Evolutionary conservation across 495 filamentous ascomycete genomes (phyloP), one percentile per base, ranked within the genome.

Genomic region (Talaromyces borbonicus): DNA sequence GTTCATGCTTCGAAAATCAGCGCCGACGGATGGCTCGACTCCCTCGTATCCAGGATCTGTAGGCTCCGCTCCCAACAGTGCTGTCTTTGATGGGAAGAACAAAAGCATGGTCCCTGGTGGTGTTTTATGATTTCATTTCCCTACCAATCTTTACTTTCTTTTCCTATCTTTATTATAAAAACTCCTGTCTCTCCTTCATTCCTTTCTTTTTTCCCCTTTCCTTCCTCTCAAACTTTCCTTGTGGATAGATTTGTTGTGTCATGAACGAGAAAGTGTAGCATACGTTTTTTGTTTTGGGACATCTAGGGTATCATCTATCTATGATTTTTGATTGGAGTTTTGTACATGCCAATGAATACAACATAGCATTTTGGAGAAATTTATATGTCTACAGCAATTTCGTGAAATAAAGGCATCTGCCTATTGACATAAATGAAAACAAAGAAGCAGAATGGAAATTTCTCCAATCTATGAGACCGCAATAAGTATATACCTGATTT

Each of bases 1-100:
- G 92, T 98, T 97, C 58, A 98, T 98, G 92, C 64, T 98, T 31
- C 69, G 92, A 39, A 86, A 85, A 62, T 56, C 51, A 38, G 49
- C 57, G n/a, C 46, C 46, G 3, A 35, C 23, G 2, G 46, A 48
- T 16, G 46, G 46, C 22, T 12, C 46, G 7, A 19, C 46, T 14
- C 15, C 24, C 6, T 32, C 37, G 5, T 57, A 57, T 41, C 46
- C 54, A 7, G 39, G 51, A 8, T 49, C 52, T 5, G 47, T 46
- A 11, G 59, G 62, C 1, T 60, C 66, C 5, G 61, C 61, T 30
- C 68, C 68, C 11, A 66, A 61, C 44, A 68, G 65, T 36, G 65
- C 66, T 29, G 62, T 63, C 7, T 72, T 72, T 40, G 66, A 72
- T 20, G 49, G 50, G 29, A 52, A 55, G 12, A 58, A 57, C 43